A percentile compares a stretch with the other conserved stretches of the same genome.
These are phyloP conservation scores for Austroboletus novae-zelandiae DNA, from an alignment of 1,284 basidiomycete species.

Conservation along the genomic window DNA sequence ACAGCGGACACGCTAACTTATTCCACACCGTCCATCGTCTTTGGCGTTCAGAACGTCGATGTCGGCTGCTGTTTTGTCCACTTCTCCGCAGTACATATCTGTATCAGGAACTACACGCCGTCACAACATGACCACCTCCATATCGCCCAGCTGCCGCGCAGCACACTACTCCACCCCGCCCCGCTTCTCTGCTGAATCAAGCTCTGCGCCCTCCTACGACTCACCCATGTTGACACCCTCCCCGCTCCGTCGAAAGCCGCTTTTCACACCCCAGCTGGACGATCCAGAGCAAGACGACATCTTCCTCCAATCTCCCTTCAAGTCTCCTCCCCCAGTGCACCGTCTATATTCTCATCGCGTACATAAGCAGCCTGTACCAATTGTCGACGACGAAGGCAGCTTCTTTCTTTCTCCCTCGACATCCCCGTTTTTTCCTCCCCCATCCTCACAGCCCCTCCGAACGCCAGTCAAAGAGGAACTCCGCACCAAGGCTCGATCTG, in stretches of 20 bases:
- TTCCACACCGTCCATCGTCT: slow-evolving; percentile 7
- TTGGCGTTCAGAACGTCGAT: slow-evolving; percentile 22
- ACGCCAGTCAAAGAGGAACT: slow-evolving; percentile 54
- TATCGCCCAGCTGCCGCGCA: slow-evolving; percentile 47
- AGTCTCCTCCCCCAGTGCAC: slow-evolving; percentile 43
- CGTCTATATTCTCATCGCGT: slow-evolving; percentile 32
- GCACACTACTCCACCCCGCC: slow-evolving; percentile 39
- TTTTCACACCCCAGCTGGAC: slow-evolving; percentile 36
- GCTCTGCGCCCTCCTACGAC: slow-evolving; percentile 38
- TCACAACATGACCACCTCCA: slow-evolving; percentile 40
- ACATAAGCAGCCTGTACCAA: slow-evolving; percentile 44
- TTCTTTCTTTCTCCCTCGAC: slow-evolving; percentile 51
- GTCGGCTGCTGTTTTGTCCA: slow-evolving; percentile 37
- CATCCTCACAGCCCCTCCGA: slow-evolving; percentile 45
- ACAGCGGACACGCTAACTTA: slow-evolving; percentile 22
- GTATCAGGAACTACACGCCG: slow-evolving; percentile 38
- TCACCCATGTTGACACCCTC: slow-evolving; percentile 63
- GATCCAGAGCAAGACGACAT: slow-evolving; percentile 44
- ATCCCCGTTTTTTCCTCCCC: slow-evolving; percentile 40
- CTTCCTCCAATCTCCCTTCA: slow-evolving; percentile 55
- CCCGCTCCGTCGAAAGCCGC: slow-evolving; percentile 46
- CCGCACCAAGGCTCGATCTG: slow-evolving; percentile 29
- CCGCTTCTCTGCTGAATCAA: slow-evolving; percentile 24
- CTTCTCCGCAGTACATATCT: slow-evolving; percentile 37
- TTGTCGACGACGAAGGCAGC: slow-evolving; percentile 55